Evolutionary conservation across 305 asterid species (phyloP).

Genomic region (Fraxinus nigra): DNA sequence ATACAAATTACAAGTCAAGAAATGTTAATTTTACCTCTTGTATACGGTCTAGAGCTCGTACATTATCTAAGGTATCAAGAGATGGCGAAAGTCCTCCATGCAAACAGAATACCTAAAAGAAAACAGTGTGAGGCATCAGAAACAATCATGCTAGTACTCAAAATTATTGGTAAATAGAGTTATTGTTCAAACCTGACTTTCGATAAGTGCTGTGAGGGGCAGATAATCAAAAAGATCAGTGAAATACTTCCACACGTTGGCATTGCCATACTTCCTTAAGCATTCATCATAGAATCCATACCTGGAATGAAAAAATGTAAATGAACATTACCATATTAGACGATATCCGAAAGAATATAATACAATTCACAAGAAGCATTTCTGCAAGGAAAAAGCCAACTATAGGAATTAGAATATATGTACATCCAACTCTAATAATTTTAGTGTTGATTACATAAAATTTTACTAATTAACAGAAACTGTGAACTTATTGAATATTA

Average conservation of each 20-base stretch:
- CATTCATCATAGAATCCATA: conserved; percentile 97
- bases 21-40: conserved; percentile 62
- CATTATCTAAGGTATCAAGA: conserved; percentile 87
- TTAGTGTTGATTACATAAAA: not conserved
- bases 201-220: conserved; percentile 96
- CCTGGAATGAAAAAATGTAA: conserved; percentile 41
- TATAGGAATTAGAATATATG: not conserved
- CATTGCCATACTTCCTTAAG: conserved; percentile 98
- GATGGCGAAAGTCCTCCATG: conserved; percentile 99
- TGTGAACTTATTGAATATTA: not conserved
- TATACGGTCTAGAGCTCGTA: conserved; percentile 90
- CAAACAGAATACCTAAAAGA: conserved; percentile 80
- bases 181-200: conserved; percentile 82
- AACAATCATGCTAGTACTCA: not conserved
- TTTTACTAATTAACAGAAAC: not conserved
- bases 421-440: not conserved
- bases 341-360: not conserved
- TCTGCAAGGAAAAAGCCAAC: not conserved
- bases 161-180: not conserved
- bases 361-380: not conserved
- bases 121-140: conserved; percentile 20
- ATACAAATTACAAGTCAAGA: not conserved
- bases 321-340: conserved; percentile 13
- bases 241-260: conserved; percentile 97
- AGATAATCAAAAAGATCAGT: conserved; percentile 97